phyloP scores from a whole-genome alignment of 2,329 filamentous ascomycete genomes.

The Aspergillus sp. region DNA sequence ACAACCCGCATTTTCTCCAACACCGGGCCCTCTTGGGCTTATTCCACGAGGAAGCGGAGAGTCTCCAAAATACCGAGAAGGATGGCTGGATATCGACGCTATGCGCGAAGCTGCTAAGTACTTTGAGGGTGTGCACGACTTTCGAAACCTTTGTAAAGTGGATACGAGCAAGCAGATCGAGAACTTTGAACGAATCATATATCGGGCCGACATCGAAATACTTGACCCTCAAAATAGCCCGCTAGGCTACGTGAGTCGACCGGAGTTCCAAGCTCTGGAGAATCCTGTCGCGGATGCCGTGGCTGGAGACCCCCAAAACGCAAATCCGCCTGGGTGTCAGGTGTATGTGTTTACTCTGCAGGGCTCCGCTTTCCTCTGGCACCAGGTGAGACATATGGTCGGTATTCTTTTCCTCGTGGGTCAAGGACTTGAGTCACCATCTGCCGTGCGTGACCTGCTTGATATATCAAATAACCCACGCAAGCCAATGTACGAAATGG shows the following conservation, averaged over 20 bases:
- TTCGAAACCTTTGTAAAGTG: slow-evolving; percentile 95
- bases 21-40: slow-evolving; percentile 56
- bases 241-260: slow-evolving; percentile 55
- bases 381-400: slow-evolving; percentile 96
- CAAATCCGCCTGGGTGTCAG: slow-evolving; percentile 51
- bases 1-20: slow-evolving; percentile 78
- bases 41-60: slow-evolving; percentile 29
- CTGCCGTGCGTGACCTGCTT: slow-evolving; percentile 71
- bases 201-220: slow-evolving; percentile 74
- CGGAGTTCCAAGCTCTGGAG: slow-evolving; percentile 45
- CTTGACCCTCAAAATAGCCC: slow-evolving; percentile 56
- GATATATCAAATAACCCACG: slow-evolving; percentile 69
- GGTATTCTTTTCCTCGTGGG: slow-evolving; percentile 87
- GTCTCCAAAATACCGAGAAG: slow-evolving; percentile 52
- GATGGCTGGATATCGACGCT: slow-evolving; percentile 81
- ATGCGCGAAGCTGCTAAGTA: slow-evolving; percentile 81
- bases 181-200: slow-evolving; percentile 78
- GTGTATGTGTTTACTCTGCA: slow-evolving; percentile 87
- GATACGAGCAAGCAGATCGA: slow-evolving; percentile 86
- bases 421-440: slow-evolving; percentile 77
- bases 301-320: slow-evolving; percentile 14
- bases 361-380: slow-evolving; percentile 94
- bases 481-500: slow-evolving; percentile 88
- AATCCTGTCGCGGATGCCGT: slow-evolving; percentile 16
- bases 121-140: slow-evolving; percentile 85